Evolutionary conservation across 371 early-diverging fungal genomes (phyloP).

Genomic region (Catenaria anguillulae): DNA sequence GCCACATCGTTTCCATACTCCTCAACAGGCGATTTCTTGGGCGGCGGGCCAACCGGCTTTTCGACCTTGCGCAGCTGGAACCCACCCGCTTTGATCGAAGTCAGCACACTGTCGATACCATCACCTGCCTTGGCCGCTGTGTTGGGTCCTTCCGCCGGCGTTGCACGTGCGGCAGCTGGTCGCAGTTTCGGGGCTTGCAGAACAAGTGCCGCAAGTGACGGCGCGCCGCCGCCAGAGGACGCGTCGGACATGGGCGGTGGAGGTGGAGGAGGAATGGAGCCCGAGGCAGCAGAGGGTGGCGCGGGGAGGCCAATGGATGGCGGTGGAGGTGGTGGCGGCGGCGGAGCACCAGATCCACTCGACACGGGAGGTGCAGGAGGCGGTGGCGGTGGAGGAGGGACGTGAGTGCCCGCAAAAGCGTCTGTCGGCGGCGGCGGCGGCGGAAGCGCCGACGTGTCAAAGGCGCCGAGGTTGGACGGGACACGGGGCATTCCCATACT

Average conservation of each 20-base stretch:
- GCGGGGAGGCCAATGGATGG: neutral
- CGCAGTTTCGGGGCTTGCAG: neutral
- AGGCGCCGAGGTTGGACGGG: neutral
- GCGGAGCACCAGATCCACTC: neutral
- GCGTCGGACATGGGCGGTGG: neutral
- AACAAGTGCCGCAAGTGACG: constrained; percentile 4
- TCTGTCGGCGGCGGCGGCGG: neutral
- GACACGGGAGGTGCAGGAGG: constrained; percentile 14
- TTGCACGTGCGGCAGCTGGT: too few species aligned
- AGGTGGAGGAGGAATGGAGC: neutral
- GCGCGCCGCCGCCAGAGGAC: neutral
- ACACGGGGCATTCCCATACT: neutral
- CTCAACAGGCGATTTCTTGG: neutral
- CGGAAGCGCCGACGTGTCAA: neutral
- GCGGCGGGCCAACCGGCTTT: constrained; percentile 1
- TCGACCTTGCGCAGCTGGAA: constrained; percentile 21
- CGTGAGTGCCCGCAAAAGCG: neutral
- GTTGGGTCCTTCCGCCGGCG: too few species aligned
- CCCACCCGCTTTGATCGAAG: constrained; percentile 18
- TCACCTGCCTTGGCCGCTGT: neutral
- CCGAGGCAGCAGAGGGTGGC: neutral
- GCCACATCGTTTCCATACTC: constrained; percentile 21
- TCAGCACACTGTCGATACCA: constrained; percentile 9
- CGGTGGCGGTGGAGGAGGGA: constrained; percentile 6
- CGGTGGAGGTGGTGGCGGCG: constrained; percentile 3